Percentiles rank a stretch among this genome's conserved stretches.
Evolutionary conservation across 345 rosid species (phyloP).

Genomic region (Orychophragmus violaceus): DNA sequence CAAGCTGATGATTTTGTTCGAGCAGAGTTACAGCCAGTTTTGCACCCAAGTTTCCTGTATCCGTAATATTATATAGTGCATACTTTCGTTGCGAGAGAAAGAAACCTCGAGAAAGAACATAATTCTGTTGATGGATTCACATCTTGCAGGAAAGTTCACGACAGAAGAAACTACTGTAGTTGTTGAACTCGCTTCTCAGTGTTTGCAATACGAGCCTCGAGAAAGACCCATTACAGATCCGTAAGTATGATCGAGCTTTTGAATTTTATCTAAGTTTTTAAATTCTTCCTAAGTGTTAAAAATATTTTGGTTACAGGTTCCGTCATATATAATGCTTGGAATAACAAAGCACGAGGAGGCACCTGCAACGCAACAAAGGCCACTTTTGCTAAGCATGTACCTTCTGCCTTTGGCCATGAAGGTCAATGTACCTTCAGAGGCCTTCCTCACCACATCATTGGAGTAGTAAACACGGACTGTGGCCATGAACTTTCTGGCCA

Average conservation of each 20-base stretch:
- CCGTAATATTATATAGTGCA: no score
- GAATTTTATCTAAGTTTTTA: not conserved
- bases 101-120: constrained; percentile 76
- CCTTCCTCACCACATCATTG: no score
- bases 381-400: no score
- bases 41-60: no score
- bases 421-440: no score
- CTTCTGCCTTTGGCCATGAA: no score
- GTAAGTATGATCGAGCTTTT: constrained; percentile 36
- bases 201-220: constrained; percentile 90
- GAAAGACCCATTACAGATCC: constrained; percentile 86
- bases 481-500: no score
- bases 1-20: no score
- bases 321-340: constrained; percentile 83
- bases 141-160: constrained; percentile 84
- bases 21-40: no score
- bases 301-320: constrained; percentile 55
- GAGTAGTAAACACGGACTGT: no score
- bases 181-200: constrained; percentile 73
- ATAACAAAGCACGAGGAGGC: constrained; percentile 65
- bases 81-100: no score
- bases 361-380: constrained; percentile 68
- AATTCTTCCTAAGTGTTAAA: not conserved
- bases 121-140: constrained; percentile 80
- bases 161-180: constrained; percentile 80